Evolutionary conservation across 176 grass and related monocot species (phyloP).

Genomic region (bread wheat (Triticum aestivum)): DNA sequence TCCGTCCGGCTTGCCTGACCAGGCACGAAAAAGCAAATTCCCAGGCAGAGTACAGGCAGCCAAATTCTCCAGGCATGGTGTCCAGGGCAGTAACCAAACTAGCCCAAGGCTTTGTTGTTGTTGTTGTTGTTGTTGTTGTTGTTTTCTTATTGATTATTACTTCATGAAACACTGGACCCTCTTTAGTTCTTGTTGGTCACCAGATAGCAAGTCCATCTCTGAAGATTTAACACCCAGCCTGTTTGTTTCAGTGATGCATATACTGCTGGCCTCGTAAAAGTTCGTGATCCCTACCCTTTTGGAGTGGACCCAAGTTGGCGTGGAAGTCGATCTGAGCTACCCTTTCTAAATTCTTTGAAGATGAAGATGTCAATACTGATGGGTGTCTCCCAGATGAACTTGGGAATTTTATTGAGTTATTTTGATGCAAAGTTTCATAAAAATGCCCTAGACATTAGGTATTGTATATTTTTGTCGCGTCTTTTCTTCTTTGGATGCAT

Average conservation of each 20-base stretch:
- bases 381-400: constrained; percentile 94
- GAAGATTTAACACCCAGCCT: constrained; percentile 25
- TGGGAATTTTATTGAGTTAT: constrained; percentile 93
- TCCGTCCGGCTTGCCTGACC: too few species aligned
- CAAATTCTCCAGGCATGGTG: too few species aligned
- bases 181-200: not conserved
- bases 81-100: too few species aligned
- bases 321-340: constrained; percentile 94
- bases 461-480: constrained; percentile 28
- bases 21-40: too few species aligned
- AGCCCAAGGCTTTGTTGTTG: too few species aligned
- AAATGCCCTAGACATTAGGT: constrained; percentile 92
- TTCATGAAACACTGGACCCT: not conserved
- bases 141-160: not conserved
- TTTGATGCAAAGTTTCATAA: constrained; percentile 95
- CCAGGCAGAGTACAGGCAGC: too few species aligned
- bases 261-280: constrained; percentile 81
- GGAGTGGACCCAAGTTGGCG: constrained; percentile 98
- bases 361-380: constrained; percentile 99
- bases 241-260: constrained; percentile 70
- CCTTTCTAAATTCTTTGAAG: constrained; percentile 98
- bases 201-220: constrained; percentile 16
- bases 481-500: constrained; percentile 18
- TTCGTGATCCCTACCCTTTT: constrained; percentile 89
- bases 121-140: too few species aligned